A percentile compares a stretch with the other conserved stretches of the same genome.
Evolutionary conservation across 441 rosid genomes (phyloP).

Genomic region (Gossypium gossypioides): DNA sequence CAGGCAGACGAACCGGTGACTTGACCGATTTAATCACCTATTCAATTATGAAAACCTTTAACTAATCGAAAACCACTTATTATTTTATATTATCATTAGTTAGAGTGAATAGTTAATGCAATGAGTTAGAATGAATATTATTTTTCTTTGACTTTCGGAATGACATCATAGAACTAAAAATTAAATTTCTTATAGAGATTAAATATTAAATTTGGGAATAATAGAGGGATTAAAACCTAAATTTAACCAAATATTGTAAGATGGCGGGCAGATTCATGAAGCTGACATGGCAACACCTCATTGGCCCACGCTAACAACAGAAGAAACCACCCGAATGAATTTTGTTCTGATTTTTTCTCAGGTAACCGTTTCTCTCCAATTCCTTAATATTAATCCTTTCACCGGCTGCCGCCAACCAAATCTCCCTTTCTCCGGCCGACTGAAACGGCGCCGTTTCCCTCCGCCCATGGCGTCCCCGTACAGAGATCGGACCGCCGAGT

Average conservation of each 20-base stretch:
- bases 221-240: too few relatives aligned
- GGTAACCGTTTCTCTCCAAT: background rate
- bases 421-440: background rate
- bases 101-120: too few relatives aligned
- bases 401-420: background rate
- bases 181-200: too few relatives aligned
- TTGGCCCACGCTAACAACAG: background rate
- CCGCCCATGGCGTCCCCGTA: conserved; percentile 39
- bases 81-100: too few relatives aligned
- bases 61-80: background rate
- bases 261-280: background rate
- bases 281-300: background rate
- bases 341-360: background rate
- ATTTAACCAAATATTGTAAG: too few relatives aligned
- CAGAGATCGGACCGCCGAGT: conserved; percentile 80
- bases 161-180: too few relatives aligned
- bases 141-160: too few relatives aligned
- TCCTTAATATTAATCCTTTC: background rate
- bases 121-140: too few relatives aligned
- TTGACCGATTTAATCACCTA: too few relatives aligned
- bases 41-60: too few relatives aligned
- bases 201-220: too few relatives aligned
- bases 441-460: background rate
- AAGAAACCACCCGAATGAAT: background rate
- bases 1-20: rapidly evolving